phyloP scores from a whole-genome alignment of 306 rosid species.

The cucumber (Cucumis sativus) region DNA sequence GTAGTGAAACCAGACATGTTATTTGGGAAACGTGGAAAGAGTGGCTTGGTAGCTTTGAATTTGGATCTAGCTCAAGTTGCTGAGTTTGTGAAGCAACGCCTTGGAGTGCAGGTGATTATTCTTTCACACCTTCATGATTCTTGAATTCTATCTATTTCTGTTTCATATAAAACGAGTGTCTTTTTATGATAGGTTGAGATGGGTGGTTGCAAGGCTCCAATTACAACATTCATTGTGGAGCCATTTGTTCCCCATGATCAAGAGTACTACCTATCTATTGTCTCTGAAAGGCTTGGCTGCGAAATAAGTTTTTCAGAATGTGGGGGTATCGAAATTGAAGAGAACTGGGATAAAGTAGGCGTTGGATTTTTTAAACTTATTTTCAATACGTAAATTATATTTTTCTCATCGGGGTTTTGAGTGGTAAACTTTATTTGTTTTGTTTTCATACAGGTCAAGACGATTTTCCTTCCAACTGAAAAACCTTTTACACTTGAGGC shows the following conservation, averaged over 20 bases:
- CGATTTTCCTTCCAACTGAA: conserved; percentile 58
- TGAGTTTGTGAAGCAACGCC: conserved; percentile 56
- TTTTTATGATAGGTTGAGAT: conserved; percentile 50
- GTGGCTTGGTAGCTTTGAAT: conserved; percentile 68
- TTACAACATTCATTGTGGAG: conserved; percentile 68
- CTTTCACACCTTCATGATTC: background rate
- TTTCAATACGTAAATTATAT: background rate
- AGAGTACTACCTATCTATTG: conserved; percentile 70
- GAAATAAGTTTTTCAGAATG: conserved; percentile 70
- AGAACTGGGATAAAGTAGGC: conserved; percentile 76
- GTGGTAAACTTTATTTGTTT: background rate
- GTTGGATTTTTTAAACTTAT: background rate
- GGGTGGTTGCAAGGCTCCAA: conserved; percentile 90
- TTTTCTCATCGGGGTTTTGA: background rate
- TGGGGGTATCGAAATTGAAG: conserved; percentile 80
- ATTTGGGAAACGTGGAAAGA: conserved; percentile 86
- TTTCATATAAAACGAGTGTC: conserved; percentile 13
- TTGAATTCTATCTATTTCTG: conserved; percentile 3
- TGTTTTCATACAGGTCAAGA: conserved; percentile 40
- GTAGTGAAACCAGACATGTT: conserved; percentile 84
- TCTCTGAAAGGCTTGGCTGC: conserved; percentile 69
- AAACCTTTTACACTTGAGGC: conserved; percentile 47
- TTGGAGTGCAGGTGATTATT: conserved; percentile 50
- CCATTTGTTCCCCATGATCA: conserved; percentile 82
- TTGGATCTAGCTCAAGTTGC: conserved; percentile 66